phyloP scores from a whole-genome alignment of 2,329 filamentous ascomycete genomes.

The Stagonosporopsis rhizophila region DNA sequence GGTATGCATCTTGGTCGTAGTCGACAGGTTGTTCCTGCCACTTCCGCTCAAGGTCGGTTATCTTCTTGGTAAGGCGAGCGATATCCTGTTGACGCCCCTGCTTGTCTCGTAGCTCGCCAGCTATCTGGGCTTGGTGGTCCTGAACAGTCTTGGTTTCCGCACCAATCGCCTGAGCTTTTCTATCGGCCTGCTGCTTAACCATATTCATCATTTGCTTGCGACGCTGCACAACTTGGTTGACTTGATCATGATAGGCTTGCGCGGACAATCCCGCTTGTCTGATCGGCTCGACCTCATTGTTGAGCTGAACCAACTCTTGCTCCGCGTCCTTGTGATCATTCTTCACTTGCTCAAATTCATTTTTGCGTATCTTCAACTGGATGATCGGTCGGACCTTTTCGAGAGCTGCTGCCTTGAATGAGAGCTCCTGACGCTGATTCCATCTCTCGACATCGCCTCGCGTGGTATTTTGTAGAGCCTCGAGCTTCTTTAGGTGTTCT shows the following conservation, averaged over 20 bases:
- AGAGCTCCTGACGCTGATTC: constrained; percentile 74
- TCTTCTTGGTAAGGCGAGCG: constrained; percentile 52
- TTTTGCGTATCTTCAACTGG: constrained; percentile 65
- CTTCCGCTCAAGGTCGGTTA: constrained; percentile 69
- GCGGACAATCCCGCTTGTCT: constrained; percentile 74
- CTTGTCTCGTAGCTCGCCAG: constrained; percentile 53
- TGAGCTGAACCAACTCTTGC: constrained; percentile 65
- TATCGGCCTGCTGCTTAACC: constrained; percentile 62
- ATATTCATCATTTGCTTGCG: constrained; percentile 63
- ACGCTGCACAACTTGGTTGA: constrained; percentile 63
- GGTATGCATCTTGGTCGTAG: constrained; percentile 75
- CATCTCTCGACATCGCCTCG: constrained; percentile 84
- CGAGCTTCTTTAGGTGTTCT: constrained; percentile 70
- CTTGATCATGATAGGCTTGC: constrained; percentile 66
- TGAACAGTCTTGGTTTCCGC: constrained; percentile 49
- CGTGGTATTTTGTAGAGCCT: constrained; percentile 75
- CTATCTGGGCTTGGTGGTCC: constrained; percentile 52
- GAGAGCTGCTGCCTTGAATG: constrained; percentile 68
- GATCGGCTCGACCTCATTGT: constrained; percentile 70
- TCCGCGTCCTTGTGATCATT: constrained; percentile 62
- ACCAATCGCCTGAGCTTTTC: constrained; percentile 45
- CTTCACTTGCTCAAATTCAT: constrained; percentile 61
- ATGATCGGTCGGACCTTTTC: constrained; percentile 71
- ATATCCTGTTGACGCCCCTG: constrained; percentile 46
- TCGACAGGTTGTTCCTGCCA: constrained; percentile 67